Conservation (phyloP, 768 basidiomycete species). For the Lactarius indigo region DNA sequence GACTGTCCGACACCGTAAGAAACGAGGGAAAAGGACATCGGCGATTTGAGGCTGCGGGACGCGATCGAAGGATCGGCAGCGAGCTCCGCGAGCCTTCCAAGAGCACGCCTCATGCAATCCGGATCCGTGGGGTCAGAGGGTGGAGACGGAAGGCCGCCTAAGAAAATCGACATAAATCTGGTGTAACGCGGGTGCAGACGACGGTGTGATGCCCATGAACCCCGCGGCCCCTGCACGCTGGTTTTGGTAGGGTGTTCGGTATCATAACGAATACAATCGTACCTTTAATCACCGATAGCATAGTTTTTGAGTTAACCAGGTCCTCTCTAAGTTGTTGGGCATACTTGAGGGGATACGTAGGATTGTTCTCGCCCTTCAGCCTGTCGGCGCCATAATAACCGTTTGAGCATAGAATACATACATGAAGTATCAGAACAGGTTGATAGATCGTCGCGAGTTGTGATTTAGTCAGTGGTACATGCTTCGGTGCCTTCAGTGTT, state of each 20-base stretch:
- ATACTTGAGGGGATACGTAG: constrained; percentile 8
- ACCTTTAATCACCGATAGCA: constrained; percentile 13
- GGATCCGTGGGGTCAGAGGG: constrained; percentile 43
- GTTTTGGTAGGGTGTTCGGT: background rate
- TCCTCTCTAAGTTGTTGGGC: constrained; percentile 9
- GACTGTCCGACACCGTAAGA: constrained; percentile 51
- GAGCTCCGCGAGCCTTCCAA: constrained; percentile 52
- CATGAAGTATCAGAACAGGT: constrained; percentile 18
- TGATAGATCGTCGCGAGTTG: constrained; percentile 33
- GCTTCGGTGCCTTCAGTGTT: constrained; percentile 36
- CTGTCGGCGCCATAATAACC: background rate
- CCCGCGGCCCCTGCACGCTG: constrained; percentile 48
- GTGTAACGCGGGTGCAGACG: constrained; percentile 59
- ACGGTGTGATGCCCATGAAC: constrained; percentile 51
- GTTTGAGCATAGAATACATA: background rate
- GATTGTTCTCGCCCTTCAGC: constrained; percentile 16
- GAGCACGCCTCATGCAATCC: constrained; percentile 54
- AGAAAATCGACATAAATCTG: constrained; percentile 63
- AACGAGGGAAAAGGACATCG: constrained; percentile 67
- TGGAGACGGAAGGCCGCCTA: constrained; percentile 45
- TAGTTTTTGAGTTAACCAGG: background rate
- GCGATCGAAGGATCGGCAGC: constrained; percentile 43
- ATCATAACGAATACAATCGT: background rate
- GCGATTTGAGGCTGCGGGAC: constrained; percentile 51
- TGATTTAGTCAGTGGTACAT: constrained; percentile 48